These are phyloP conservation scores for Calonectria leucothoes DNA, from an alignment of 2,329 filamentous ascomycete genomes.

Conservation along the genomic window DNA sequence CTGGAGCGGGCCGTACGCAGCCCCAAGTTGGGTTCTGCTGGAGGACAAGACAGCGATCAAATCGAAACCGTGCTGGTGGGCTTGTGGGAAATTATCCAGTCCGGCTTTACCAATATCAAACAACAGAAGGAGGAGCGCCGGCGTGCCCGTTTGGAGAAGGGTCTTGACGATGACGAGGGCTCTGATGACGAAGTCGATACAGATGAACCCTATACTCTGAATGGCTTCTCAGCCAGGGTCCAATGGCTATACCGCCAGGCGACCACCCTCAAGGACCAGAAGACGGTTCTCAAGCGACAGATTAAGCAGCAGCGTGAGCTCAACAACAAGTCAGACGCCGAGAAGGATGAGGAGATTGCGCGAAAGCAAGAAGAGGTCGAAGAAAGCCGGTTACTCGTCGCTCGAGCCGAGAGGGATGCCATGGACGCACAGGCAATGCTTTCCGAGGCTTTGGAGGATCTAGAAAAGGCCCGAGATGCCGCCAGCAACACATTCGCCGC, in stretches of 20 bases:
- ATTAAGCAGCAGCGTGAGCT: conserved; percentile 96
- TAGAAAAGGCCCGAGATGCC: conserved; percentile 52
- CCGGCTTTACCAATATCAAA: conserved; percentile 64
- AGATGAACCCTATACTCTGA: conserved; percentile 75
- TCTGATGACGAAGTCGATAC: conserved; percentile 69
- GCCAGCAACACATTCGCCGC: conserved; percentile 38
- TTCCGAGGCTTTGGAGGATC: conserved; percentile 58
- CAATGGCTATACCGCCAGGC: conserved; percentile 82
- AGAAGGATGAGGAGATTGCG: conserved; percentile 74
- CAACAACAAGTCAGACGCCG: conserved; percentile 85
- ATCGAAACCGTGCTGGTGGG: conserved; percentile 66
- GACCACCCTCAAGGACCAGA: conserved; percentile 86
- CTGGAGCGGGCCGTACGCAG: conserved; percentile 48
- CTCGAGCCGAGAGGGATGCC: conserved; percentile 52
- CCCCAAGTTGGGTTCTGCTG: conserved; percentile 45
- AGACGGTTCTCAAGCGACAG: conserved; percentile 87
- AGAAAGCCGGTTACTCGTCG: conserved; percentile 49
- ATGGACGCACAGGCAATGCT: conserved; percentile 60
- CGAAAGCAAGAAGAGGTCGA: conserved; percentile 69
- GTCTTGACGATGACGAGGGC: conserved; percentile 68
- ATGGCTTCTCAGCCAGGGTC: conserved; percentile 82
- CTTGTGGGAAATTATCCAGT: conserved; percentile 68
- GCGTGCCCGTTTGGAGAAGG: conserved; percentile 66
- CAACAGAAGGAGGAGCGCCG: conserved; percentile 65
- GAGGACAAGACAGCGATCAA: conserved; percentile 55